Conservation (phyloP, 805 yeast genomes). For the Kurtzmaniella cleridarum region DNA sequence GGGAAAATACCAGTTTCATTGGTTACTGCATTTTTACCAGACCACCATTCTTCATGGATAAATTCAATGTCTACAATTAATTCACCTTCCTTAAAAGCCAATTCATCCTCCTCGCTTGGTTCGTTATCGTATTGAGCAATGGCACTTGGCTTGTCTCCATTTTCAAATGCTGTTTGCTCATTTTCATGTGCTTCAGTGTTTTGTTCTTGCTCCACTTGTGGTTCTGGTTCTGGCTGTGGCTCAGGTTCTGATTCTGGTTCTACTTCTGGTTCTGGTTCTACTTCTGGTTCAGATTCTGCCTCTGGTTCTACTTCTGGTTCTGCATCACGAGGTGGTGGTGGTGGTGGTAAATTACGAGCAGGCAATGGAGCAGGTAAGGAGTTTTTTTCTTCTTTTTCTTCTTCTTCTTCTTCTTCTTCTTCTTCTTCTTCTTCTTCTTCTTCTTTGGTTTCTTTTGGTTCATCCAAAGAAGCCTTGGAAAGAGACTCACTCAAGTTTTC, state of each 20-base stretch:
- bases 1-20: slow-evolving; percentile 54
- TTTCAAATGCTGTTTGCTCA: slow-evolving; percentile 6
- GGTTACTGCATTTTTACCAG: slow-evolving; percentile 34
- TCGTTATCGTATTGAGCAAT: slow-evolving; percentile 77
- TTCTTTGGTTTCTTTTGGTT: slow-evolving; percentile 10
- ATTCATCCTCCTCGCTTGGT: slow-evolving; percentile 73
- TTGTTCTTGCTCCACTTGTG: slow-evolving; percentile 9
- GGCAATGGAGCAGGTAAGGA: slow-evolving; percentile 11
- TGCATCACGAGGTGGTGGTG: slow-evolving; percentile 17
- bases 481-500: slow-evolving; percentile 18
- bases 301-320: slow-evolving; percentile 11
- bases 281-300: slow-evolving; percentile 10
- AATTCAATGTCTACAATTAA: slow-evolving; percentile 58
- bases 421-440: slow-evolving; percentile 10
- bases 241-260: slow-evolving; percentile 8
- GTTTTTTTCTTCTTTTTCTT: slow-evolving; percentile 7
- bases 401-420: slow-evolving; percentile 10
- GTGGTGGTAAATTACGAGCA: slow-evolving; percentile 16
- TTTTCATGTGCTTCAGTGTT: slow-evolving; percentile 14
- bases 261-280: slow-evolving; percentile 7
- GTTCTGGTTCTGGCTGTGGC: slow-evolving; percentile 8
- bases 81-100: slow-evolving; percentile 64
- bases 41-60: slow-evolving; percentile 75
- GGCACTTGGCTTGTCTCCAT: slow-evolving; percentile 40
- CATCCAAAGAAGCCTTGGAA: slow-evolving; percentile 14